These are phyloP conservation scores for Fraxinus floribunda DNA, from an alignment of 305 asterid species.

Conservation along the genomic window DNA sequence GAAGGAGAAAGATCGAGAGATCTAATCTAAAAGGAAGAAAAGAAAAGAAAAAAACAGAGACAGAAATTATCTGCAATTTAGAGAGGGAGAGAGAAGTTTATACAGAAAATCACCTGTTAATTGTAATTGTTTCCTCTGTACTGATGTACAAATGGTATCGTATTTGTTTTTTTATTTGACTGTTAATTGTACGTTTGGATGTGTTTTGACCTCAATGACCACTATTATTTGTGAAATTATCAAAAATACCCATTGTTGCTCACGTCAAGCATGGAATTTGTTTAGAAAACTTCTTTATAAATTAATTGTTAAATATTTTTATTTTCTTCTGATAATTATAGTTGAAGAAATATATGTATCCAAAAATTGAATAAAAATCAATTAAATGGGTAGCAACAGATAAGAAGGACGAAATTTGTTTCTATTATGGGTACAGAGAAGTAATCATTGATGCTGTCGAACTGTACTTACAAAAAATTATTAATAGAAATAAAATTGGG, in stretches of 20 bases:
- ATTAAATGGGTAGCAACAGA: neutral
- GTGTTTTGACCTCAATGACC: conserved; percentile 19
- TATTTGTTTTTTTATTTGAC: neutral
- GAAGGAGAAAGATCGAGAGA: conserved; percentile 29
- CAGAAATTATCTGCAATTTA: conserved; percentile 29
- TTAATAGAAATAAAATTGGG: neutral
- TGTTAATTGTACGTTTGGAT: conserved; percentile 7
- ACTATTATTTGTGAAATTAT: conserved; percentile 1
- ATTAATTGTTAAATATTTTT: neutral
- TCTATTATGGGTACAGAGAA: neutral
- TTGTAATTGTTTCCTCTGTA: conserved; percentile 22
- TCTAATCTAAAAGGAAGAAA: conserved; percentile 19
- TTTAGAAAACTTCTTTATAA: too few relatives aligned
- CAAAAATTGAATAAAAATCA: too few relatives aligned
- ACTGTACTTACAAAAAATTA: neutral
- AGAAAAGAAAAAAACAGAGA: conserved; percentile 1
- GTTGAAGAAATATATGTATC: too few relatives aligned
- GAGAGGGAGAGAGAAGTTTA: conserved; percentile 24
- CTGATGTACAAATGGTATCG: neutral
- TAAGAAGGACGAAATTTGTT: neutral
- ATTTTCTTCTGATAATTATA: too few relatives aligned
- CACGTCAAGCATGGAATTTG: neutral
- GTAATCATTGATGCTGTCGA: too few relatives aligned
- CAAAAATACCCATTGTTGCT: neutral
- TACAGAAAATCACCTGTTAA: conserved; percentile 30